Base-by-base conservation (phyloP, 1,139 yeast species). In the Barnettozyma hawaiiensis region DNA sequence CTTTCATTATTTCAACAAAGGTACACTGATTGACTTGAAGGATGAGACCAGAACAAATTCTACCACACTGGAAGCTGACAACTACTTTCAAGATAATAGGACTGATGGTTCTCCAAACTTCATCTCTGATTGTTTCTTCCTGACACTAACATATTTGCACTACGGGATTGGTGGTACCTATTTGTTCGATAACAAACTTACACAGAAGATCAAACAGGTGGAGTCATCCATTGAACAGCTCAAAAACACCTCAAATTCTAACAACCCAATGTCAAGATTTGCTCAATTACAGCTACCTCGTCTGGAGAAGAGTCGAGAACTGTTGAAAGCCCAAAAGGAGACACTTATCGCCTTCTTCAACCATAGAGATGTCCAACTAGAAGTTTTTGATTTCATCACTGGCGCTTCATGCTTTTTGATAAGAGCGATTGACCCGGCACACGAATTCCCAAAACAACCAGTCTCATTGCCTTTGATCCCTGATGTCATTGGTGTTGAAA, bases 11-110 rank as follows among this genome's bases (percentile, higher is more conserved):
- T 76, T 80, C 50, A 69, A 73, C 39, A 69, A 72, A 41, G 43
- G 60, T 5, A 61, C 64, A 33, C 63, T 80, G 35, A 65, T 85
- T 45, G 85, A 85, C 56, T 67, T 90, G 20, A 62, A 65, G 7
- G 96, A 87, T 35, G 97, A 94, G 59, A 82, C 97, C 5, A 78
- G 94, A 58, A 72, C 89, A 29, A 81, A 85, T 52, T 75, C 96
- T 1, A 85, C 94, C 31, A 70, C 75, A 32, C 75, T 74, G 47
- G 94, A 86, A 53, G 81, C 87, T 2, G 72, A 72, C 35, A 78
- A 76, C 41, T 80, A 73, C 55, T 77, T 73, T 53, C 62, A 68
- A 27, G 59, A 60, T 12, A 50, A 61, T 14, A 59, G 62, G 26
- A 55, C 59, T 4, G 59, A 55, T 2, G 65, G 62, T 3, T 58